phyloP scores from a whole-genome alignment of 352 stramenopile species.

The Globisporangium polare region DNA sequence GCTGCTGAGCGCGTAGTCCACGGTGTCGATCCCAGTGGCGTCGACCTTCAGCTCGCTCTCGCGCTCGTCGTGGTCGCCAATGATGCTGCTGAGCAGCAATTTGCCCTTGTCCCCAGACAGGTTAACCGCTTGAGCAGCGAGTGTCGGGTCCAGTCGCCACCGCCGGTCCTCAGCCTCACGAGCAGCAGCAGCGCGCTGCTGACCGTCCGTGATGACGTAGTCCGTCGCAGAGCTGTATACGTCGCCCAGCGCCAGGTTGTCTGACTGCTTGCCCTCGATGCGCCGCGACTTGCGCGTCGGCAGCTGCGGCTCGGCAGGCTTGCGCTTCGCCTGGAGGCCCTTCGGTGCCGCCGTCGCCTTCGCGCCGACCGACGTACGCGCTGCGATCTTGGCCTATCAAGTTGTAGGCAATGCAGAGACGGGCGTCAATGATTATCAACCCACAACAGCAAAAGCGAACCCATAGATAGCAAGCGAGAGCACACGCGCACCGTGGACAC shows the following conservation, averaged over 20 bases:
- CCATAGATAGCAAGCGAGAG: background rate
- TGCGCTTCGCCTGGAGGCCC: conserved; percentile 21
- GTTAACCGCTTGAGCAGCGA: conserved; percentile 32
- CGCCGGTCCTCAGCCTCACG: background rate
- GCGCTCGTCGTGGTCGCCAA: conserved; percentile 11
- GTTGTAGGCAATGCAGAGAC: background rate
- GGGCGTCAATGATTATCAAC: background rate
- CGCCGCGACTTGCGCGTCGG: conserved; percentile 61
- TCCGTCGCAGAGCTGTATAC: background rate
- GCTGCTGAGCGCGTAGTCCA: conserved; percentile 42
- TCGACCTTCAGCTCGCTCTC: conserved; percentile 44
- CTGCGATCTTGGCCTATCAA: conserved; percentile 53
- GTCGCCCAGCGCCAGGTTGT: conserved; percentile 29
- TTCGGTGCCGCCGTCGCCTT: conserved; percentile 7
- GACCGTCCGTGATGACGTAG: background rate
- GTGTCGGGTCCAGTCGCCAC: conserved; percentile 20
- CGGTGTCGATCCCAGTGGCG: conserved; percentile 29
- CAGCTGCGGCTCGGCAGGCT: conserved; percentile 13
- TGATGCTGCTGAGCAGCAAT: conserved; percentile 39
- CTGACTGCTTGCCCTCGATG: conserved; percentile 53
- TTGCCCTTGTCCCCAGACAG: conserved; percentile 27
- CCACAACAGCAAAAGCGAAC: background rate
- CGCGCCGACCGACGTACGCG: conserved; percentile 37
- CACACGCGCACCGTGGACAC: conserved; percentile 49
- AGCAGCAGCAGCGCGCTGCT: background rate